These are phyloP conservation scores for Ceratobasidium sp. DNA, from an alignment of 1,284 basidiomycete species.

Conservation along the genomic window DNA sequence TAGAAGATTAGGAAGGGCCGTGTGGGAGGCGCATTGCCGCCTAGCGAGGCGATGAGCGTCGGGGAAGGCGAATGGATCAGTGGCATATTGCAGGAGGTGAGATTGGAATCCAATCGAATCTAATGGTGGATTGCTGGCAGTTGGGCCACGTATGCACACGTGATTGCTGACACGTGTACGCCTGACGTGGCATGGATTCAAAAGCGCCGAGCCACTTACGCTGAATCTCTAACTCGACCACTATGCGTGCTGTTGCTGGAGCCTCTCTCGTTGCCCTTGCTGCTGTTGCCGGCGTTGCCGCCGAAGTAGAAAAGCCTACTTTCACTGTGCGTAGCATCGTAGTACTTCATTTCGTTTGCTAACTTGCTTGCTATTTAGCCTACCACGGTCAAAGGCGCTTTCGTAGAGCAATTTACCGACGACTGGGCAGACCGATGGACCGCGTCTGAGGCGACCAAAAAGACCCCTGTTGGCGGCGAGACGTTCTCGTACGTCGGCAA, in stretches of 20 bases:
- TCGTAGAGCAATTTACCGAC: conserved; percentile 97
- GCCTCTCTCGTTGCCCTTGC: conserved; percentile 42
- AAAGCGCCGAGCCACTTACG: conserved; percentile 42
- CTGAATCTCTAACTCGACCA: conserved; percentile 45
- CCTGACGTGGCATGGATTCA: conserved; percentile 47
- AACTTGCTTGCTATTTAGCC: conserved; percentile 65
- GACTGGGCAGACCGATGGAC: conserved; percentile 96
- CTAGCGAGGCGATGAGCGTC: conserved; percentile 36
- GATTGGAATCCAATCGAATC: conserved; percentile 6
- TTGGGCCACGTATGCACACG: conserved; percentile 35
- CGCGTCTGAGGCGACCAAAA: conserved; percentile 96
- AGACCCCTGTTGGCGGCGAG: conserved; percentile 92
- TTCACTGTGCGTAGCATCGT: not conserved
- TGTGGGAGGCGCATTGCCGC: conserved; percentile 41
- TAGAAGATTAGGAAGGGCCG: conserved; percentile 48
- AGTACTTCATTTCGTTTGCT: not conserved
- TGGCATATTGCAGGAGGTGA: conserved; percentile 22
- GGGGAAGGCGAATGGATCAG: conserved; percentile 40
- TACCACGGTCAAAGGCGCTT: conserved; percentile 88
- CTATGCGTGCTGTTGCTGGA: conserved; percentile 60
- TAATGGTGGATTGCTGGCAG: conserved; percentile 28
- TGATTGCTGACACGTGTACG: conserved; percentile 26
- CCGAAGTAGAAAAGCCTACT: conserved; percentile 28
- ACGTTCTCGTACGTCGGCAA: conserved; percentile 97
- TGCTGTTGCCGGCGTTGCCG: conserved; percentile 31